Evolutionary conservation across 306 rosid genomes (phyloP), one percentile per base, ranked within the genome.

Genomic region (Echinosophora koreensis): DNA sequence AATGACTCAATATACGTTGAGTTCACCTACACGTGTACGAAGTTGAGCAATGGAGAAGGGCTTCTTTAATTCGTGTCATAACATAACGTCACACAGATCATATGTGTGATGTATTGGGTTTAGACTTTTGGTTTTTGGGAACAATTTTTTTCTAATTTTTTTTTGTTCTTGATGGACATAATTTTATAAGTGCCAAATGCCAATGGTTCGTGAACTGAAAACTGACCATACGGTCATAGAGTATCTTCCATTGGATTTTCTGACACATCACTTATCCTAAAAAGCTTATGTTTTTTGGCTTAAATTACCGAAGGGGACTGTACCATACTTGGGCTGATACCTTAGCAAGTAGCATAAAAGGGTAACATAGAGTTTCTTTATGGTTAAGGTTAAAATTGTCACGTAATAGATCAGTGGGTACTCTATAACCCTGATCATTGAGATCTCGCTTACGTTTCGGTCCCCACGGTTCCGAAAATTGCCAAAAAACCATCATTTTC

Each of bases 161-260:
- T 6, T 13, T 12, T 1, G 1, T 16, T 47, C 1, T 41, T 4
- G 1, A 15, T 3, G 38, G 11, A 8, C 6, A 22, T 28, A 28
- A 28, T 12, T 51, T 49, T 41, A 3, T 32, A 70, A 57, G 22
- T 58, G 60, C 16, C 46, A 70, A 57, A 22, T 58, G 60, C 16
- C 46, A 39, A 79, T 65, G 80, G 79, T 79, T 76, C 73, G 74
- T 66, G 84, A 62, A n/a, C 67, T 34, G 47, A 71, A 79, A 87
- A 87, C 72, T 82, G 92, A 84, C 97, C 50, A 87, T 69, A 83
- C 90, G 84, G 84, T 77, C 83, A 71, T 83, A 73, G 83, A 84
- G 86, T 85, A 92, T 89, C 91, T 84, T 82, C 91, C 90, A 66
- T 87, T 96, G 91, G 98, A 96, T 96, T 92, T 87, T 86, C 92